Base-by-base conservation (phyloP, 2,329 filamentous ascomycete species). In the Fusarium algeriense region DNA sequence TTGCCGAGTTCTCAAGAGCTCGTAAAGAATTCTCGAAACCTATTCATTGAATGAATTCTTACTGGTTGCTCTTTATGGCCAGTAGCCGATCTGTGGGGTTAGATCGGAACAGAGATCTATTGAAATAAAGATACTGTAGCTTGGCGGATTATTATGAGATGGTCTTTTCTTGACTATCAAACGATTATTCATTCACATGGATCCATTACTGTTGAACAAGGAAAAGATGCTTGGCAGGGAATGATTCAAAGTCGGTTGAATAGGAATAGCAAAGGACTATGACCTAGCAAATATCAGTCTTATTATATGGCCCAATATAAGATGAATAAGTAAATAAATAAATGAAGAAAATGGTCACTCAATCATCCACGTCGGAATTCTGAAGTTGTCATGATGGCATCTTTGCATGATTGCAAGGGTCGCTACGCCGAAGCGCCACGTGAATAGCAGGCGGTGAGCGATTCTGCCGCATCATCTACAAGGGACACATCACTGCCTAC, bases 391-490 rank as follows among this genome's bases (percentile, higher is more conserved):
- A 59, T 69, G 65, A 68, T 68, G 32, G 4, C 19, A 35, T 32
- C 35, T 68, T 63, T 52, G 23, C 43, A 61, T 61, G 55, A 55
- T 43, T 54, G 12, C 63, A 43, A 61, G 48, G 38, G 32, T 56
- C 45, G 20, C 56, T 35, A 57, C 58, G 50, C 46, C 43, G 17
- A 23, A 11, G 60, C 61, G 61, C 71, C 75, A 76, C 75, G 70
- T 77, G 73, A 77, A 73, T 34, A 54, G 56, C 49, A 60, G 75
- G 75, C 75, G 75, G 75, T 76, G 74, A 76, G 62, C n/a, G 60
- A 77, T 76, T 77, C 75, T 76, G 75, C 75, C 75, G 56, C 75
- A 30, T 76, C 70, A 73, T 75, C 66, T 71, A 72, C 75, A 77
- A 76, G 73, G 75, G 75, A 76, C 75, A 76, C 75, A 76, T 76